Percentiles rank a stretch among this genome's conserved stretches.
phyloP scores from a whole-genome alignment of 1,139 yeast genomes.

The Arxiozyma slooffiae region DNA sequence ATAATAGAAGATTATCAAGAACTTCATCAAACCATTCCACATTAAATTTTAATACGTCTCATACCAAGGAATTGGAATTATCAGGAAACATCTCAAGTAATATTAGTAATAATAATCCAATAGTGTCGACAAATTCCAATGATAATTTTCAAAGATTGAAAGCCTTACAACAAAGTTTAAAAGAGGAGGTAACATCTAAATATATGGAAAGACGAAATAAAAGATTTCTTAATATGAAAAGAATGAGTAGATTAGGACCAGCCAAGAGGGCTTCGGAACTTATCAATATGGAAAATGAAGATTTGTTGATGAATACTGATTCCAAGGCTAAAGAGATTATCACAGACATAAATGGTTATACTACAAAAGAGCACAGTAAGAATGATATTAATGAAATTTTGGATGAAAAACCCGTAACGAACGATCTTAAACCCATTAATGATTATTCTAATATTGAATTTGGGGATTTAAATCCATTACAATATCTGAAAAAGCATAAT shows the following conservation, averaged over 20 bases:
- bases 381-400: background rate
- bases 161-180: constrained; percentile 20
- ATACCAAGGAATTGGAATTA: background rate
- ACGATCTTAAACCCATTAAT: background rate
- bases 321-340: background rate
- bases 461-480: constrained; percentile 34
- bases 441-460: constrained; percentile 26
- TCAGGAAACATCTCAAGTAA: background rate
- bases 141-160: constrained; percentile 16
- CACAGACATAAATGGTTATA: background rate
- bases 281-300: background rate
- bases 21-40: constrained; percentile 4
- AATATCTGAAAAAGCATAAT: constrained; percentile 30
- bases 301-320: background rate
- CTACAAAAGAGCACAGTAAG: background rate
- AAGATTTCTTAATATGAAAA: constrained; percentile 23
- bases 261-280: constrained; percentile 30
- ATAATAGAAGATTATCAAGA: constrained; percentile 3
- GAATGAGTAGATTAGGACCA: constrained; percentile 31
- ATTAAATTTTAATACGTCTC: background rate
- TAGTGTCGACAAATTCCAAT: background rate
- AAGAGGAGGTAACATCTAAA: constrained; percentile 24
- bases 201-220: constrained; percentile 29
- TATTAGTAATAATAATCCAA: background rate
- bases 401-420: constrained; percentile 1